Evolutionary conservation across 2,329 filamentous ascomycete species (phyloP).

Genomic region (Penicillium palitans): DNA sequence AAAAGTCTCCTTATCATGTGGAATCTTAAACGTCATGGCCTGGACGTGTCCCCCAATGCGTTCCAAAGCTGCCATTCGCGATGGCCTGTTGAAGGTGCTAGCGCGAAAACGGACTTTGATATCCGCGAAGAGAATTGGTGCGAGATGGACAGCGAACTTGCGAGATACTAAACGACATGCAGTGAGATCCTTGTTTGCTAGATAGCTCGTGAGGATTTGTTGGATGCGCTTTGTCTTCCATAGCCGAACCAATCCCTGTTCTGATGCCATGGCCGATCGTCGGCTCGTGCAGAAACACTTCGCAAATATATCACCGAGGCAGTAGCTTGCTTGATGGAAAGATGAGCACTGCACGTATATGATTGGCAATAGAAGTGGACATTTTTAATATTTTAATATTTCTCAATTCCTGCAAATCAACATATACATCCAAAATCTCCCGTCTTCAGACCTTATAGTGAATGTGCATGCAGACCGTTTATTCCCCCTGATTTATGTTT

Average conservation of each 20-base stretch:
- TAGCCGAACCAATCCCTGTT: conserved; percentile 34
- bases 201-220: conserved; percentile 35
- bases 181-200: conserved; percentile 36
- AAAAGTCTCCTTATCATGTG: conserved; percentile 76
- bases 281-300: neutral
- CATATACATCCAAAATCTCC: too few species aligned
- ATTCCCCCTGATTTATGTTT: neutral
- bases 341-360: neutral
- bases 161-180: conserved; percentile 40
- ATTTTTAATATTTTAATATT: neutral
- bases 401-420: too few species aligned
- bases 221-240: conserved; percentile 40
- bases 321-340: neutral
- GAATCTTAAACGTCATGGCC: conserved; percentile 73
- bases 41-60: conserved; percentile 77
- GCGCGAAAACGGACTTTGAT: conserved; percentile 52
- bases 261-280: conserved; percentile 8
- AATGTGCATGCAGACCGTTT: neutral
- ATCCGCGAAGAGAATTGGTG: conserved; percentile 45
- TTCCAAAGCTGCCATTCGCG: conserved; percentile 69
- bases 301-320: neutral
- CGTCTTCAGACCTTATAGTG: neutral
- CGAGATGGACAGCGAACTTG: conserved; percentile 35
- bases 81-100: conserved; percentile 72
- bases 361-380: neutral